Evolutionary conservation across 768 basidiomycete genomes (phyloP).

Genomic region (Neoboletus subvelutipes): DNA sequence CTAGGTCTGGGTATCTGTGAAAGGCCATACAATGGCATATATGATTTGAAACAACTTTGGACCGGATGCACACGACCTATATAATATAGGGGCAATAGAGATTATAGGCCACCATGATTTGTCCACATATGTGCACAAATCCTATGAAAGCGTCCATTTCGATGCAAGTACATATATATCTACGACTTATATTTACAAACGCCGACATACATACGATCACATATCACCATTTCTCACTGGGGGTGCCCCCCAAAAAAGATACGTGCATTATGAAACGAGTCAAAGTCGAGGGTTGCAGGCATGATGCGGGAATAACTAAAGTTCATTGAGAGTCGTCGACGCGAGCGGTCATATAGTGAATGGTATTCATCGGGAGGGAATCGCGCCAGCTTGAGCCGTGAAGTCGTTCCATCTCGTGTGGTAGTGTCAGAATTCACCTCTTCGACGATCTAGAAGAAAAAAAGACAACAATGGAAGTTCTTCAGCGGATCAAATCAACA

Average conservation of each 20-base stretch:
- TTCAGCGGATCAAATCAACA: slow-evolving; percentile 17
- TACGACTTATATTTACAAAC: too few relatives aligned
- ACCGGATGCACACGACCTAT: too few relatives aligned
- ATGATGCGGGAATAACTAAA: neutral
- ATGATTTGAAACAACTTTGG: too few relatives aligned
- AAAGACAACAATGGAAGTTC: slow-evolving; percentile 1
- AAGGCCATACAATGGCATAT: too few relatives aligned
- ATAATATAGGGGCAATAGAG: too few relatives aligned
- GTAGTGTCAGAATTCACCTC: neutral
- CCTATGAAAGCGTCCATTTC: too few relatives aligned
- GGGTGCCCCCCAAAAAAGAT: neutral
- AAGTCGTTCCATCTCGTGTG: neutral
- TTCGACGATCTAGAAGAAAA: slow-evolving; percentile 13
- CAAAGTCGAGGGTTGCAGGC: neutral
- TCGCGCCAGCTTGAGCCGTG: slow-evolving; percentile 26
- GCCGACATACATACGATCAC: too few relatives aligned
- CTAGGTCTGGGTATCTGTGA: too few relatives aligned
- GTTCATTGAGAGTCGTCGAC: neutral
- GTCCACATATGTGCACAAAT: too few relatives aligned
- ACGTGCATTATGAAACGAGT: neutral
- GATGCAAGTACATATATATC: too few relatives aligned
- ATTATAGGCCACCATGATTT: too few relatives aligned
- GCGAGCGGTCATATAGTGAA: slow-evolving; percentile 2
- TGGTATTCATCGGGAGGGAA: slow-evolving; percentile 41
- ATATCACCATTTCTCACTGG: too few relatives aligned